Evolutionary conservation across 1,139 yeast species (phyloP).

Genomic region (Candida tropicalis): DNA sequence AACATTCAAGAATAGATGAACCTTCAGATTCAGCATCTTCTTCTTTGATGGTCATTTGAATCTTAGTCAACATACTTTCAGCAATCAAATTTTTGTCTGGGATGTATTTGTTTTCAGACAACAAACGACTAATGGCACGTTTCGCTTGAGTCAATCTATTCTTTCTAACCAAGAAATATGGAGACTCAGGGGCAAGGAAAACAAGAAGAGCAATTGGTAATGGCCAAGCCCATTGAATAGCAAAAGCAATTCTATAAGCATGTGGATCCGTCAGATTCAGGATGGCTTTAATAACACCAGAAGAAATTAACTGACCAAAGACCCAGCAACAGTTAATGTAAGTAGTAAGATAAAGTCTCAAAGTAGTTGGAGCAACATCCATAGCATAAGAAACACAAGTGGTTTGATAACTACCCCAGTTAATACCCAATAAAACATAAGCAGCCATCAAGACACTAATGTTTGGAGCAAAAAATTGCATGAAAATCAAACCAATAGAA

Average conservation of each 20-base stretch:
- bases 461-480: conserved; percentile 51
- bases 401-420: conserved; percentile 57
- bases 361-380: conserved; percentile 51
- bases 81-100: conserved; percentile 40
- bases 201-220: conserved; percentile 44
- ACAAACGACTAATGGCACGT: conserved; percentile 34
- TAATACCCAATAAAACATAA: conserved; percentile 49
- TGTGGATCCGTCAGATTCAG: conserved; percentile 26
- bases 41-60: conserved; percentile 46
- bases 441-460: conserved; percentile 46
- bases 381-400: conserved; percentile 53
- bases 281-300: conserved; percentile 47
- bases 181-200: conserved; percentile 43
- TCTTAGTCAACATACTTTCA: conserved; percentile 42
- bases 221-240: conserved; percentile 67
- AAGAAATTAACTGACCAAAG: conserved; percentile 51
- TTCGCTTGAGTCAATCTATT: conserved; percentile 39
- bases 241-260: conserved; percentile 45
- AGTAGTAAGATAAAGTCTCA: conserved; percentile 52
- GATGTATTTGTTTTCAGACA: conserved; percentile 34
- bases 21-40: conserved; percentile 39
- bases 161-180: conserved; percentile 46
- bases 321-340: conserved; percentile 53
- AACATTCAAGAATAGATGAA: conserved; percentile 48
- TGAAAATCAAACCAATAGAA: conserved; percentile 45